Base-by-base conservation (phyloP, 164 flowering plant genomes). In the Magnolia changhungtana region DNA sequence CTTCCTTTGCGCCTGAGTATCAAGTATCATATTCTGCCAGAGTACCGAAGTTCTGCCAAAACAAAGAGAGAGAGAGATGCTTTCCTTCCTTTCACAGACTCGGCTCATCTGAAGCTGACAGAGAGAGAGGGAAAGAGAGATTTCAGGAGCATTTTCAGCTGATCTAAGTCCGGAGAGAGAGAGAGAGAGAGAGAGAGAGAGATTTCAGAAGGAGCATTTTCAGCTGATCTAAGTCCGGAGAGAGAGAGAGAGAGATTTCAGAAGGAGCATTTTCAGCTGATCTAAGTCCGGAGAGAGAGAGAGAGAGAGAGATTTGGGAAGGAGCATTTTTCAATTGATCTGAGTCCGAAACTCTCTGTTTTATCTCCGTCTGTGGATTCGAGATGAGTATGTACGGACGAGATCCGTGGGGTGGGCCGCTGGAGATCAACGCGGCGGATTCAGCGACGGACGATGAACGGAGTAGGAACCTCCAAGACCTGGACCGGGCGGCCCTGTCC, bases 371-470 rank as follows among this genome's bases (percentile, higher is more conserved):
- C 61, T 16, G 61, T 13, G 61, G 18, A 16, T 13, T 16, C 13
- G 61, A 21, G 58, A 71, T 71, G 73, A 71, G 73, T 24, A 90
- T 90, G 97, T 93, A 88, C 86, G 98, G 93, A 0, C 72, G 98
- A 23, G 97, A 93, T 82, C 97, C 96, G 4, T 95, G 98, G 98
- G 98, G 98, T 0, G 98, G 98, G 0, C 89, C 98, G 0, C 80
- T 93, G 78, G 98, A 95, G 88, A 93, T 93, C 19, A 55, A 55
- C 61, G 83, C 89, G 73, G 86, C 91, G 2, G 98, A 93, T 66
- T 93, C 98, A 1, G 96, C 98, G 13, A 93, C 98, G 5, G 98
- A 95, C 83, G 98, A 95, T 66, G 98, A 95, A 49, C 82, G 98
- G 69, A 93, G 97, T 79, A 78, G 98, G 65, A 95, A 93, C 75